A percentile compares a stretch with the other conserved stretches of the same genome.
These are phyloP conservation scores for Cercospora janseana DNA, from an alignment of 2,329 filamentous ascomycete species.

Conservation along the genomic window DNA sequence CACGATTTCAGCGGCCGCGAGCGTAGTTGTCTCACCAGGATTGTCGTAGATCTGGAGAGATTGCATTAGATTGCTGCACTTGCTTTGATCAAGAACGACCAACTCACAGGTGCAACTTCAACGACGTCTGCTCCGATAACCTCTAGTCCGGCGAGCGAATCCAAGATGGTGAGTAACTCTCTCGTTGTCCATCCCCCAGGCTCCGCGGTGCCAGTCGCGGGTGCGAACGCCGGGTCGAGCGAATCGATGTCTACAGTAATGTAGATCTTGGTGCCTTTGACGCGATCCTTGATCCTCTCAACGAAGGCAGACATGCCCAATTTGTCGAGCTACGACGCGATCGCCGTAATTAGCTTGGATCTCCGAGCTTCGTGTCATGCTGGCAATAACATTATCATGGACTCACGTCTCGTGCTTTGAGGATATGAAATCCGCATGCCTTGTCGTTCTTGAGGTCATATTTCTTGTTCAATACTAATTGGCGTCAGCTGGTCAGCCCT, in stretches of 20 bases:
- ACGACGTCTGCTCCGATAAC: constrained; percentile 62
- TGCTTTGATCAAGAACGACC: neutral
- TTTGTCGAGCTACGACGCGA: constrained; percentile 43
- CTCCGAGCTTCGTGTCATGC: neutral
- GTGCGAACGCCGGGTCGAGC: constrained; percentile 53
- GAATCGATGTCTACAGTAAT: constrained; percentile 58
- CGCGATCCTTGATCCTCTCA: constrained; percentile 50
- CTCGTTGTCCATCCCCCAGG: constrained; percentile 62
- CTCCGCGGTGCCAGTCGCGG: constrained; percentile 59
- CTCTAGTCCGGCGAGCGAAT: constrained; percentile 57
- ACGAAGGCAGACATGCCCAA: constrained; percentile 51
- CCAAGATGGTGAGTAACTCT: constrained; percentile 58
- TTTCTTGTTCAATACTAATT: constrained; percentile 45
- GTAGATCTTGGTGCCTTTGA: constrained; percentile 54
- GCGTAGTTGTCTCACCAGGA: constrained; percentile 56
- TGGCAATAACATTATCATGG: neutral
- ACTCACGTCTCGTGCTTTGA: constrained; percentile 52
- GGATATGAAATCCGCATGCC: constrained; percentile 58
- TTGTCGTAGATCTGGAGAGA: constrained; percentile 54
- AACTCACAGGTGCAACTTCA: constrained; percentile 54
- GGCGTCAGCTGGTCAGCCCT: neutral
- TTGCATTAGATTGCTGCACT: neutral
- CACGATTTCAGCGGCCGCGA: constrained; percentile 56
- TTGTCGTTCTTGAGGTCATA: constrained; percentile 56
- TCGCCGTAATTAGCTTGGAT: neutral